Evolutionary conservation across 371 early-diverging fungal genomes (phyloP).

Genomic region (Ordospora pajunii): DNA sequence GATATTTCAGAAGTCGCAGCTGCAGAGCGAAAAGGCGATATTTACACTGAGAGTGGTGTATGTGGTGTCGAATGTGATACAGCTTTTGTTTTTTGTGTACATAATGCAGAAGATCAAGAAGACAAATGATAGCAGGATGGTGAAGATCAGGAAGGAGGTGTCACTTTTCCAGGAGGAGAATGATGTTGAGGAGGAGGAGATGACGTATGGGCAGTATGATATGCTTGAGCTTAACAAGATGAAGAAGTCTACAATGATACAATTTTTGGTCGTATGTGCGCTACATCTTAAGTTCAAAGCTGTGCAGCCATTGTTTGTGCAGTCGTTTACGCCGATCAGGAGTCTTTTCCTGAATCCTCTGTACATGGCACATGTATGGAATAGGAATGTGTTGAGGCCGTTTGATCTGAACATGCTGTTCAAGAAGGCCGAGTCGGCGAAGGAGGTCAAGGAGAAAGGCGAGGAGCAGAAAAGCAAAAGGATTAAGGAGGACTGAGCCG

Average conservation of each 20-base stretch:
- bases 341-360: constrained; percentile 57
- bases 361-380: constrained; percentile 54
- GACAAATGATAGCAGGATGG: constrained; percentile 50
- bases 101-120: constrained; percentile 45
- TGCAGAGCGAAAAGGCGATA: constrained; percentile 17
- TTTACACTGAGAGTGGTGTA: constrained; percentile 34
- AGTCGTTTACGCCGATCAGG: constrained; percentile 50
- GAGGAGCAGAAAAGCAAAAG: constrained; percentile 16
- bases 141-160: constrained; percentile 44
- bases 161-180: constrained; percentile 34
- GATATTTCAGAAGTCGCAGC: constrained; percentile 24
- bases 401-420: constrained; percentile 59
- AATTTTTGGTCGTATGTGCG: constrained; percentile 40
- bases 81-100: constrained; percentile 36
- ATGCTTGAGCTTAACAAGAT: constrained; percentile 44
- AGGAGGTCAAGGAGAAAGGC: background rate
- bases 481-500: constrained; percentile 37
- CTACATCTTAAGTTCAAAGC: constrained; percentile 49
- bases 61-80: constrained; percentile 42
- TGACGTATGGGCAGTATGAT: constrained; percentile 59
- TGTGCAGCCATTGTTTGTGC: constrained; percentile 54
- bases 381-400: constrained; percentile 56
- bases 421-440: background rate
- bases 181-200: constrained; percentile 58
- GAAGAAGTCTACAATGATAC: constrained; percentile 31